Conservation (phyloP, 371 early-diverging fungal genomes). For the Haplosporangium sp. region DNA sequence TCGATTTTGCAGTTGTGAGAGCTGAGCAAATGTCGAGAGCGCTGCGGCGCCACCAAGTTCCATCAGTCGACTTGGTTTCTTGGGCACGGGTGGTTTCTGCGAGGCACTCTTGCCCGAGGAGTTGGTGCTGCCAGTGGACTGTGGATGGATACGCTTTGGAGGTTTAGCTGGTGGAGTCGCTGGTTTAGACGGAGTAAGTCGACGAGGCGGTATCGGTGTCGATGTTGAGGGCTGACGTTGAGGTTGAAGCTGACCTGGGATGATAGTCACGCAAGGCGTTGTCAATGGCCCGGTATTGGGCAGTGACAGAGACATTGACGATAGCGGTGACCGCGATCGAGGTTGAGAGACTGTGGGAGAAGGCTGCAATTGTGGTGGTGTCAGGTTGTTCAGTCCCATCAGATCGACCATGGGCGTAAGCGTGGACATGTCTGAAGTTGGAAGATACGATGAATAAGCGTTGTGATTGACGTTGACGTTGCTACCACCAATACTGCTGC, state of each 20-base stretch:
- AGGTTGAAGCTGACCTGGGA: background rate
- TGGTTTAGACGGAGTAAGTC: background rate
- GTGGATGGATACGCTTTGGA: slow-evolving; percentile 31
- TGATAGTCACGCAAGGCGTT: no score
- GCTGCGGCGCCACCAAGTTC: background rate
- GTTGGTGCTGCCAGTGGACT: slow-evolving; percentile 42
- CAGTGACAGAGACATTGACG: no score
- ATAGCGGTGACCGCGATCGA: no score
- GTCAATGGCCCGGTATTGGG: no score
- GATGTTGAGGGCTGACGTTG: background rate
- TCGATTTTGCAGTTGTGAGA: background rate
- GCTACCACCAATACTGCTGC: slow-evolving; percentile 3
- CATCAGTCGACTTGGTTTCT: slow-evolving; percentile 27
- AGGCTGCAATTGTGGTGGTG: no score
- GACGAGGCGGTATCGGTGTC: background rate
- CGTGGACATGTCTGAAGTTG: background rate
- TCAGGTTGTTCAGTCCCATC: background rate
- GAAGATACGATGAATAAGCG: background rate
- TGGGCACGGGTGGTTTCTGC: slow-evolving; percentile 36
- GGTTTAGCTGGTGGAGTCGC: slow-evolving; percentile 32
- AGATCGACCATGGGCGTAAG: background rate
- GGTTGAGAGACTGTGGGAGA: no score
- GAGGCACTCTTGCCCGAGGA: slow-evolving; percentile 30
- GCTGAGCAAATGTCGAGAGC: background rate
- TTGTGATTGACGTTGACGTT: background rate